Percentiles rank a stretch among this genome's conserved stretches.
These are phyloP conservation scores for Uronychia binucleata DNA, from an alignment of 73 alveolate species.

Conservation along the genomic window DNA sequence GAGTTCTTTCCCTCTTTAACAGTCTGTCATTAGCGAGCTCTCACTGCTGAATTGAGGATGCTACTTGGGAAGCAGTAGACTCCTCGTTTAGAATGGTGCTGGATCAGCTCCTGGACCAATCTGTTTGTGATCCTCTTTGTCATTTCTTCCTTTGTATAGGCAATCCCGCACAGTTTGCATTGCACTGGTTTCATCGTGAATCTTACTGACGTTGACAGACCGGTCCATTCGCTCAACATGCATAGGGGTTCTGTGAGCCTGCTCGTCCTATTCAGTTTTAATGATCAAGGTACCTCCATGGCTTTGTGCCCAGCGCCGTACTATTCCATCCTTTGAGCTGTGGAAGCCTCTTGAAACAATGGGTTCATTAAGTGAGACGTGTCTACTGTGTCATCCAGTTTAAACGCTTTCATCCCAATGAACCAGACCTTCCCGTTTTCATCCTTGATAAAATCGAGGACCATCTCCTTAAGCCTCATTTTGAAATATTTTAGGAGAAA, in stretches of 20 bases:
- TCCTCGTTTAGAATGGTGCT: conserved; percentile 52
- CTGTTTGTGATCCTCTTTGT: conserved; percentile 37
- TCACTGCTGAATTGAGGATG: background rate
- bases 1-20: conserved; percentile 38
- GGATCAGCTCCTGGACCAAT: conserved; percentile 34
- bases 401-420: conserved; percentile 25
- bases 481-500: conserved; percentile 9
- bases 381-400: conserved; percentile 29
- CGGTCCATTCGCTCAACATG: background rate
- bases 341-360: too few relatives aligned
- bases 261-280: too few relatives aligned
- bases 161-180: conserved; percentile 42
- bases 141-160: conserved; percentile 30
- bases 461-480: conserved; percentile 32
- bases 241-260: background rate
- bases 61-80: background rate
- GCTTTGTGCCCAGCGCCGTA: too few relatives aligned
- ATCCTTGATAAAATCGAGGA: conserved; percentile 44
- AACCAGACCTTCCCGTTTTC: conserved; percentile 21
- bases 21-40: conserved; percentile 18
- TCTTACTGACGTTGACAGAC: background rate
- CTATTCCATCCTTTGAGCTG: too few relatives aligned
- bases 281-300: too few relatives aligned
- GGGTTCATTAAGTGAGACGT: background rate
- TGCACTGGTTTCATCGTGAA: background rate